Evolutionary conservation across 768 basidiomycete species (phyloP), one percentile per base, ranked within the genome.

Genomic region (Lactarius akahatsu): DNA sequence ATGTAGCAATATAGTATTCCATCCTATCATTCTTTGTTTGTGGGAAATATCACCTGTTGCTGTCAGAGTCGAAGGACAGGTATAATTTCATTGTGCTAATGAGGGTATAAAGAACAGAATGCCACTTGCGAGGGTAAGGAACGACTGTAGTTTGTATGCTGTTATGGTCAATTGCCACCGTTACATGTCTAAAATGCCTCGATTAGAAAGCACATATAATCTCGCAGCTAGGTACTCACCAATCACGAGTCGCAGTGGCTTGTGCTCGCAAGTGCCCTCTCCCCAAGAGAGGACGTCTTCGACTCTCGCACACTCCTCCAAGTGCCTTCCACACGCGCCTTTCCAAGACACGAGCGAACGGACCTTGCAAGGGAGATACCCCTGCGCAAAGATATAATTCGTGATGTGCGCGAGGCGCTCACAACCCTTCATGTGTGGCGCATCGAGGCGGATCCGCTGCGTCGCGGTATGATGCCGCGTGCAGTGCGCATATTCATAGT

Each of bases 331-430:
- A 58, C 81, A 80, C 2, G 65, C 26, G 5, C 74, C 74, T 64
- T 79, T 72, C 82, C 81, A 82, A 71, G 78, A 76, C 38, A 82
- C 81, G 26, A 76, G 68, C 40, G 77, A 70, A 60, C 81, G 74
- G 47, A 75, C 61, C 58, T 77, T 73, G n/a, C 74, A 67, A 8
- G 76, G 72, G 30, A 78, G 71, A 60, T 77, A 84, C 1, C 78
- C 78, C 41, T 76, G 75, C 28, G 57, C 67, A 73, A 83, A 84
- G 69, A 83, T 75, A 64, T 82, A 66, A 75, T 83, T 83, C 59
- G 81, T 82, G 62, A 83, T 69, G 63, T 83, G 78, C n/a, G 80
- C 80, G 26, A 83, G 66, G 30, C 75, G 73, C 66, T 80, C 80
- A 59, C 79, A 59, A 18, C 36, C 73, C 70, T 73, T 78, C 40